Evolutionary conservation across 129 eudicot species (phyloP).

Genomic region (Escallonia rubra): DNA sequence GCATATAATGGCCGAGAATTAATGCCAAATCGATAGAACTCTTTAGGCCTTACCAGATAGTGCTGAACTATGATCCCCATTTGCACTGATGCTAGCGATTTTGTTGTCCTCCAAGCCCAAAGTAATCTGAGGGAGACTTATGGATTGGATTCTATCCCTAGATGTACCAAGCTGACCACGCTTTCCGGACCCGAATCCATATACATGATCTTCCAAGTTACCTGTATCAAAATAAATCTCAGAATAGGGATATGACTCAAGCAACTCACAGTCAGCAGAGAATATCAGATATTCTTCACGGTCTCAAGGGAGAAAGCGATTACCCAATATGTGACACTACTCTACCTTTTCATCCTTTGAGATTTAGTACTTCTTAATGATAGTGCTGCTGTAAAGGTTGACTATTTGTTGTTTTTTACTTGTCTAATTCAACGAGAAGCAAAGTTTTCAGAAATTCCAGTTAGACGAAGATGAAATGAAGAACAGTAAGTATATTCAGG

Average conservation of each 20-base stretch:
- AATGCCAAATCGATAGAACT: neutral
- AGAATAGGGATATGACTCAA: neutral
- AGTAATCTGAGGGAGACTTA: slow-evolving; percentile 48
- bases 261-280: too few species aligned
- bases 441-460: too few species aligned
- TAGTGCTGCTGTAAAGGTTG: too few species aligned
- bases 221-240: slow-evolving; percentile 22
- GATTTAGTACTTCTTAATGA: too few species aligned
- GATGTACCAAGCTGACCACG: slow-evolving; percentile 87
- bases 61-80: slow-evolving; percentile 94
- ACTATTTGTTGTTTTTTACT: too few species aligned
- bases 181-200: slow-evolving; percentile 91
- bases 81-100: slow-evolving; percentile 45
- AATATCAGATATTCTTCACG: neutral
- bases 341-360: too few species aligned
- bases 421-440: too few species aligned
- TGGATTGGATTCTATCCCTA: slow-evolving; percentile 41
- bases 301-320: neutral
- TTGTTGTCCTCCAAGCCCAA: slow-evolving; percentile 46
- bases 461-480: too few species aligned
- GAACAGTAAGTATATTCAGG: too few species aligned
- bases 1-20: neutral
- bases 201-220: slow-evolving; percentile 41
- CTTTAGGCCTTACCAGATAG: slow-evolving; percentile 50
- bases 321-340: too few species aligned